Conservation (phyloP, 2,329 filamentous ascomycete species). For the Acrocalymma vagum region DNA sequence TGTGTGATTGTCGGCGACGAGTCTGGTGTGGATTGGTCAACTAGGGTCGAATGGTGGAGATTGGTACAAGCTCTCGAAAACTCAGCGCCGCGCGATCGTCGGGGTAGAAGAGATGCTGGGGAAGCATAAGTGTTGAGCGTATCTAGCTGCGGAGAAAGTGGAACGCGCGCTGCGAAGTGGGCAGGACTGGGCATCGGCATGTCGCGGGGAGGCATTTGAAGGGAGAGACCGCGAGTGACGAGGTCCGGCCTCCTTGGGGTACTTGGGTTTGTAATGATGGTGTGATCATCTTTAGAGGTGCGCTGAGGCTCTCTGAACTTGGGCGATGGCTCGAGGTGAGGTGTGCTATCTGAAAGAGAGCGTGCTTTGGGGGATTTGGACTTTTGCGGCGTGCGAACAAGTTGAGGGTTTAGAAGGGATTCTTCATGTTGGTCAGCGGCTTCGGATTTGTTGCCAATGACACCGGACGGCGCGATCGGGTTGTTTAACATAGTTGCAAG, state of each 20-base stretch:
- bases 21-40: slow-evolving; percentile 86
- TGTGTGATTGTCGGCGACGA: slow-evolving; percentile 86
- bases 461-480: slow-evolving; percentile 29
- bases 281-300: slow-evolving; percentile 56
- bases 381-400: slow-evolving; percentile 42
- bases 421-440: slow-evolving; percentile 28
- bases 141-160: slow-evolving; percentile 87
- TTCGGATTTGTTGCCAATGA: slow-evolving; percentile 23
- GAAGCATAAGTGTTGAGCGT: slow-evolving; percentile 85
- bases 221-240: slow-evolving; percentile 69
- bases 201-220: slow-evolving; percentile 72
- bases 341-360: slow-evolving; percentile 55
- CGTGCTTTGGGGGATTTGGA: slow-evolving; percentile 50
- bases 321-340: slow-evolving; percentile 55
- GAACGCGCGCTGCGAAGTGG: slow-evolving; percentile 65
- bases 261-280: slow-evolving; percentile 48
- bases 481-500: slow-evolving; percentile 29
- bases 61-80: slow-evolving; percentile 94
- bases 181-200: slow-evolving; percentile 55
- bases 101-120: slow-evolving; percentile 85
- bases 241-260: slow-evolving; percentile 77
- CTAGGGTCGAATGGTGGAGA: slow-evolving; percentile 92
- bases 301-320: slow-evolving; percentile 51
- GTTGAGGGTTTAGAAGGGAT: slow-evolving; percentile 22
- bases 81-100: slow-evolving; percentile 88